phyloP scores from a whole-genome alignment of 2,329 filamentous ascomycete species.

The Ambrosiella beaveri region DNA sequence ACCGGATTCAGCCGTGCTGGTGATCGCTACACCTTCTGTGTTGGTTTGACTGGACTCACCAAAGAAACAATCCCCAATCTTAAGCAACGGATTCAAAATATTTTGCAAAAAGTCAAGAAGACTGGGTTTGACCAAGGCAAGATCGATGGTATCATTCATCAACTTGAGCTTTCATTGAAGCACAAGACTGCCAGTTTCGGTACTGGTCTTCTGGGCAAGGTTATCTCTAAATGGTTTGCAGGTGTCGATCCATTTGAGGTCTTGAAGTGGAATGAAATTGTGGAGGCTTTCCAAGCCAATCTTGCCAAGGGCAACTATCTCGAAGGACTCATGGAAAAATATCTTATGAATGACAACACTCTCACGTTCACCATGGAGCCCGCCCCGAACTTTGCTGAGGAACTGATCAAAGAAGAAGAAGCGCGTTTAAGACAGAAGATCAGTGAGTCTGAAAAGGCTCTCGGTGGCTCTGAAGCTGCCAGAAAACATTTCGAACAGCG shows the following conservation, averaged over 20 bases:
- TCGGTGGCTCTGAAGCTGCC: constrained; percentile 55
- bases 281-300: constrained; percentile 62
- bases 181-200: constrained; percentile 96
- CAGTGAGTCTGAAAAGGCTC: constrained; percentile 45
- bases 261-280: constrained; percentile 78
- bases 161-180: constrained; percentile 80
- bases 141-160: constrained; percentile 84
- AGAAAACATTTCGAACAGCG: constrained; percentile 54
- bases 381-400: constrained; percentile 54
- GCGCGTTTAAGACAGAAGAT: constrained; percentile 60
- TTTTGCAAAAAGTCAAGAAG: constrained; percentile 49
- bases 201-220: constrained; percentile 71
- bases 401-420: constrained; percentile 61
- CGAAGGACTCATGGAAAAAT: constrained; percentile 73
- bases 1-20: constrained; percentile 74
- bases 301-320: constrained; percentile 65
- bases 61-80: constrained; percentile 63
- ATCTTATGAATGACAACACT: constrained; percentile 71
- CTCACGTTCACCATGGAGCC: constrained; percentile 92
- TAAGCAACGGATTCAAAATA: constrained; percentile 54
- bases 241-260: constrained; percentile 84
- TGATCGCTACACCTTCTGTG: constrained; percentile 66
- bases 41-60: constrained; percentile 80
- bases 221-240: constrained; percentile 90
- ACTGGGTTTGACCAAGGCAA: constrained; percentile 80